A percentile compares a stretch with the other conserved stretches of the same genome.
Conservation (phyloP, 176 grass and related monocot genomes). For the Raddia distichophylla region DNA sequence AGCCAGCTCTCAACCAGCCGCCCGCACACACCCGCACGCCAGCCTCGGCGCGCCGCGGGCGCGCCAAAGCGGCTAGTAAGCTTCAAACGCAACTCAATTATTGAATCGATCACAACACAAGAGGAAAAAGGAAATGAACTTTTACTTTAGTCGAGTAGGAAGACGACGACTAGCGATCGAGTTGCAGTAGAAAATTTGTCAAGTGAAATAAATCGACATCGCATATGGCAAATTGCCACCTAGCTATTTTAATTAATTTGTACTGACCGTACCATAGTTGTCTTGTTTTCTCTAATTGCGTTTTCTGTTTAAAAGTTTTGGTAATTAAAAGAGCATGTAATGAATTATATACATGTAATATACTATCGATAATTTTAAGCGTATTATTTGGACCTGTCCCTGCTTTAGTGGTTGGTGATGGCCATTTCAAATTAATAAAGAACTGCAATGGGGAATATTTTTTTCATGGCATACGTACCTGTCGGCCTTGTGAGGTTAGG, state of each 20-base stretch:
- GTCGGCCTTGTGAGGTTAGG: conserved; percentile 44
- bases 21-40: no score
- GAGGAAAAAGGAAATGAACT: background rate
- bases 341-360: background rate
- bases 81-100: background rate
- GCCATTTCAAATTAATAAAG: conserved; percentile 1
- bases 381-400: background rate
- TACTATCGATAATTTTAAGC: background rate
- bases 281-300: background rate
- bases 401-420: conserved; percentile 54
- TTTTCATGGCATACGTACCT: conserved; percentile 13
- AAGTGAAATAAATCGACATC: background rate
- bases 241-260: background rate
- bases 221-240: conserved; percentile 3
- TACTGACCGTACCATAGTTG: background rate
- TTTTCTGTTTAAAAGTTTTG: background rate
- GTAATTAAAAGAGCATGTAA: background rate
- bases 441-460: conserved; percentile 21
- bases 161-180: background rate
- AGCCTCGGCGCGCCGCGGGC: no score
- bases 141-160: background rate
- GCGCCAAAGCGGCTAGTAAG: no score
- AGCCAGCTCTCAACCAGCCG: no score
- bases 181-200: background rate
- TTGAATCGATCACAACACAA: background rate